Base-by-base conservation (phyloP, 1,284 basidiomycete species). In the Ustilago xerochloae region DNA sequence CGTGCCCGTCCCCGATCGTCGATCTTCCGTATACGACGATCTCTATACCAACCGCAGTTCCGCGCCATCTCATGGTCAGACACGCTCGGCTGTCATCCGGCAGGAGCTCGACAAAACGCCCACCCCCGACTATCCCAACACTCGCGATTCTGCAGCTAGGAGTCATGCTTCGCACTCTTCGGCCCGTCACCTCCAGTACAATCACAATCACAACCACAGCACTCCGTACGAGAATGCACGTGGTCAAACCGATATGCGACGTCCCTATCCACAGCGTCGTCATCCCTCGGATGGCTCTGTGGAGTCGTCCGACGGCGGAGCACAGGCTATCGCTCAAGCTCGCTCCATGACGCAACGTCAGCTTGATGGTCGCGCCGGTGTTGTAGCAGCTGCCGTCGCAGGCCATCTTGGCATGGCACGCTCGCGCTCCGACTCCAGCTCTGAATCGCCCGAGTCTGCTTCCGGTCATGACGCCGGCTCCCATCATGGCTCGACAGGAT, bases 1-100 rank as follows among this genome's bases (percentile, higher is more conserved):
- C 13, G 86, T 95, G 18, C 88, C 90, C 52, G 87, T 93, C n/a
- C 91, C 90, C 0, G 88, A 89, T 45, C 70, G 75, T 22, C 60
- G 78, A 24, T 70, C 67, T 0, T 72, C 69, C 15, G 73, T 80
- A 47, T 78, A 79, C 50, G 79, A 79, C n/a, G 79, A 81, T 18
- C 53, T 75, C 15, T 78, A 78, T 15, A 59, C 64, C 26, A 70
- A 75, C 13, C 49, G 54, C 22, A 33, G 18, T 22, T 18, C 54
- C 15, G 38, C 46, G 4, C 30, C 48, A 2, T 26, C 53, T 1
- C 49, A 57, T 8, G 50, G 35, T 9, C 46, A 33, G 6, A 1
- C 30, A 9, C 59, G 56, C 16, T 32, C 57, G 1, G n/a, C 36
- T 3, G 15, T 26, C 15, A 43, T 45, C 10, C 69, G 64, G 8